Evolutionary conservation across 1,139 yeast species (phyloP), one percentile per base, ranked within the genome.

Genomic region (Pichia sp.): DNA sequence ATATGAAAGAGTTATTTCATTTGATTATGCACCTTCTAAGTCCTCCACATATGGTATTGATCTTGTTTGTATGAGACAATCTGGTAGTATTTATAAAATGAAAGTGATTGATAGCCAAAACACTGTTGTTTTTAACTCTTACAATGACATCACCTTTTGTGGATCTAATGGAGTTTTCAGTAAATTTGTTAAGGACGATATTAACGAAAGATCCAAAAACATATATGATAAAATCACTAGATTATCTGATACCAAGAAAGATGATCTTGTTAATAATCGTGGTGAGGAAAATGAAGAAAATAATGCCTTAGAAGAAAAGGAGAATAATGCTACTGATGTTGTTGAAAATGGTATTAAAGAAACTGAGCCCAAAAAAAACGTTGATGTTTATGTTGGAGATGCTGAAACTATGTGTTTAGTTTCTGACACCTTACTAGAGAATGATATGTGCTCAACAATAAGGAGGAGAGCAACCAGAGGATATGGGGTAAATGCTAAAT

Each of bases 31-130:
- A 5, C 84, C 88, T 1, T 84, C 83, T 59, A 56, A 68, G 3
- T 56, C 64, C 3, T 67, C 77, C 0, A 57, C 48, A 10, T 56
- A 58, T 46, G 69, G 69, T 0, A 58, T 66, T 22, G 72, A 72
- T 29, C 76, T 87, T 58, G 83, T 90, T 39, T 90, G 96, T 67
- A 86, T 90, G 86, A 73, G 96, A 58, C 95, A 88, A 63, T 85
- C 95, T 1, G 96, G 96, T 2, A 84, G 88, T 47, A 84, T 89
- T 0, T 90, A 87, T 67, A 73, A 87, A 55, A 87, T 87, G 93
- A 79, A 84, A 0, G 87, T 84, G 0, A 72, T 74, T 1, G 95
- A 87, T 64, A 80, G 86, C 50, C 82, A 84, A 38, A 82, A 82
- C 46, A 75, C 83, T 8, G 67, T 85, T 22, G 74, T 72, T 25